Conservation (phyloP, 768 basidiomycete genomes). For the Glaciozyma martinii region DNA sequence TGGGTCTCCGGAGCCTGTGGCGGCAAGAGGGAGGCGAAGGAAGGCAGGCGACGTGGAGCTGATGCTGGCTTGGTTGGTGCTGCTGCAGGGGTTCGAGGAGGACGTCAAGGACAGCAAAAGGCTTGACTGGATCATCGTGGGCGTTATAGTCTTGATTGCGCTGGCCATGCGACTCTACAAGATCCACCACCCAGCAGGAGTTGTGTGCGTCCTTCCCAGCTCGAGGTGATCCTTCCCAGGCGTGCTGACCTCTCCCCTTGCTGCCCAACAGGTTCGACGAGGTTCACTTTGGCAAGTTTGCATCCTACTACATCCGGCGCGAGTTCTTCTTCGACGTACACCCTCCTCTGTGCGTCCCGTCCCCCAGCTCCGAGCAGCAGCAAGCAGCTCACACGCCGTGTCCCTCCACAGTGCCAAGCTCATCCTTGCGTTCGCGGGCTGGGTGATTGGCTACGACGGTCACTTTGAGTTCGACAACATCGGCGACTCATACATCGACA, state of each 20-base stretch:
- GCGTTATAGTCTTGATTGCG: conserved; percentile 15
- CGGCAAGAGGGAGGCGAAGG: background rate
- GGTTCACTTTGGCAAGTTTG: conserved; percentile 90
- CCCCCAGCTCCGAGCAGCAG: too few relatives aligned
- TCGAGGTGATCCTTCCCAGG: too few relatives aligned
- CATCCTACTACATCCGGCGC: conserved; percentile 79
- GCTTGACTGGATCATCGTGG: conserved; percentile 3
- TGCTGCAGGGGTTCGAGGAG: background rate
- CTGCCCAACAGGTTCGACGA: conserved; percentile 31
- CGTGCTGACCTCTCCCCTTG: background rate
- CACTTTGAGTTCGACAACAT: conserved; percentile 89
- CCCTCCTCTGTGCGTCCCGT: conserved; percentile 56
- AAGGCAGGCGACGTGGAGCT: background rate
- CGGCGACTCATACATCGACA: conserved; percentile 78
- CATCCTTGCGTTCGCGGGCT: conserved; percentile 84
- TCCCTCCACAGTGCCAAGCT: conserved; percentile 57
- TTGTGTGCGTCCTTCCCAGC: conserved; percentile 30
- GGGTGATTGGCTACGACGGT: conserved; percentile 94
- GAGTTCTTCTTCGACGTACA: conserved; percentile 99
- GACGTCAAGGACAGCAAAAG: background rate
- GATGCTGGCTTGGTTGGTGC: background rate
- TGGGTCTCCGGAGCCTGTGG: background rate
- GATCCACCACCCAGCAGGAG: conserved; percentile 36
- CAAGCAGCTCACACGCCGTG: background rate
- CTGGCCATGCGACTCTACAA: conserved; percentile 32